phyloP scores from a whole-genome alignment of 768 basidiomycete genomes.

The Collybiopsis confluens region DNA sequence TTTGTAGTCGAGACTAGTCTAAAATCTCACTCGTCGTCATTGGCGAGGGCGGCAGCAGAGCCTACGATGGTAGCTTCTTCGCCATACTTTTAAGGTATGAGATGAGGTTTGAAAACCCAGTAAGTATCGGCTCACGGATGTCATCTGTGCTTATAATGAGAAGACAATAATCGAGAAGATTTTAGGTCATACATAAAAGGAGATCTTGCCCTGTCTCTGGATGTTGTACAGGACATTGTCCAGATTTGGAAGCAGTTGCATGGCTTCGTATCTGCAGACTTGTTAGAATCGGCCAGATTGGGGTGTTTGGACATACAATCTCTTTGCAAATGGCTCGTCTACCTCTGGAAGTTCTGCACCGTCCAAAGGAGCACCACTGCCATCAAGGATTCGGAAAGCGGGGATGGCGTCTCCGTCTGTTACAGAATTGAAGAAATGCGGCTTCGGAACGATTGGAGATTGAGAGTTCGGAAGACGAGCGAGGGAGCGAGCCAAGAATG shows the following conservation, averaged over 20 bases:
- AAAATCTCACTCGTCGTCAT: constrained; percentile 74
- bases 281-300: neutral
- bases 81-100: constrained; percentile 53
- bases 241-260: constrained; percentile 75
- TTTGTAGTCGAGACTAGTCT: neutral
- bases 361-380: constrained; percentile 66
- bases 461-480: constrained; percentile 36
- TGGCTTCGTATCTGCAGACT: constrained; percentile 60
- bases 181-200: constrained; percentile 66
- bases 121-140: constrained; percentile 54
- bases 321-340: constrained; percentile 61
- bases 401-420: constrained; percentile 64
- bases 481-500: constrained; percentile 9
- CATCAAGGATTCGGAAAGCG: constrained; percentile 83
- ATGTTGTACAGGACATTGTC: constrained; percentile 90
- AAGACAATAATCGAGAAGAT: neutral
- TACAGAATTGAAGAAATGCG: constrained; percentile 80
- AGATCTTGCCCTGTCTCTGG: constrained; percentile 91
- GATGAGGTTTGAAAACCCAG: neutral
- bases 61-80: constrained; percentile 91
- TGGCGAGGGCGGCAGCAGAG: constrained; percentile 78
- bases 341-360: constrained; percentile 76
- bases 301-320: constrained; percentile 38
- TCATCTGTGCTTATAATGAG: constrained; percentile 53
- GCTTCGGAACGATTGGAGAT: constrained; percentile 64